phyloP scores from a whole-genome alignment of 2,329 filamentous ascomycete species.

The Monilinia laxa region DNA sequence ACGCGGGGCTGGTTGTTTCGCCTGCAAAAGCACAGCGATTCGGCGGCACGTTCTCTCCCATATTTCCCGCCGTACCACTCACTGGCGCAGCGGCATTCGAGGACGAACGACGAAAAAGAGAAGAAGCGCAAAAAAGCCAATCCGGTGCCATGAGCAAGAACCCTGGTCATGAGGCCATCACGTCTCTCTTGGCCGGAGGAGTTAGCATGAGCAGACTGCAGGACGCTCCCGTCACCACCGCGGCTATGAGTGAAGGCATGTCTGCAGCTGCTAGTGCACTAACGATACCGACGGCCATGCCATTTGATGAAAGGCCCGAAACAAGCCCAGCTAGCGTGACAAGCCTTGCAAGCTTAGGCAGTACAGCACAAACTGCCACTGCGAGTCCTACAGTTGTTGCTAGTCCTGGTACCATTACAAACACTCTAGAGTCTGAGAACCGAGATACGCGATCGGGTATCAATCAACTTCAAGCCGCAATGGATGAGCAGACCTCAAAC shows the following conservation, averaged over 20 bases:
- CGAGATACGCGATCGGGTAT: slow-evolving; percentile 30
- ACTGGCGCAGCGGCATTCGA: slow-evolving; percentile 56
- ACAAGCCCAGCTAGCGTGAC: slow-evolving; percentile 40
- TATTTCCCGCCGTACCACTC: slow-evolving; percentile 45
- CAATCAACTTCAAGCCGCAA: slow-evolving; percentile 31
- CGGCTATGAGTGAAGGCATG: slow-evolving; percentile 38
- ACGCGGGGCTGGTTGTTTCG: slow-evolving; percentile 37
- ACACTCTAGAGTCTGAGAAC: slow-evolving; percentile 33
- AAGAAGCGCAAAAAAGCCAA: slow-evolving; percentile 47
- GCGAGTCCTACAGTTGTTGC: slow-evolving; percentile 39
- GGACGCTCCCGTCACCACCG: slow-evolving; percentile 46
- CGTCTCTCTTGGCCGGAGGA: slow-evolving; percentile 55
- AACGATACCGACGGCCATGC: slow-evolving; percentile 36
- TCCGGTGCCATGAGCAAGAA: slow-evolving; percentile 50
- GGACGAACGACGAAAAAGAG: slow-evolving; percentile 52
- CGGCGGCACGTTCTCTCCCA: slow-evolving; percentile 39
- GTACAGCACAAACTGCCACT: slow-evolving; percentile 39
- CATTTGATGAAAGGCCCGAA: slow-evolving; percentile 38
- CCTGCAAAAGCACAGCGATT: slow-evolving; percentile 40
- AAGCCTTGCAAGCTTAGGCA: slow-evolving; percentile 39
- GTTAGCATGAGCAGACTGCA: slow-evolving; percentile 57
- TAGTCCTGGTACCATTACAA: slow-evolving; percentile 36
- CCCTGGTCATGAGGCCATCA: slow-evolving; percentile 53
- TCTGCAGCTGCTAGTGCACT: slow-evolving; percentile 37
- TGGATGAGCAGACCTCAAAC: slow-evolving; percentile 35